phyloP scores from a whole-genome alignment of 2,329 filamentous ascomycete species.

The Xylariaceae sp. region DNA sequence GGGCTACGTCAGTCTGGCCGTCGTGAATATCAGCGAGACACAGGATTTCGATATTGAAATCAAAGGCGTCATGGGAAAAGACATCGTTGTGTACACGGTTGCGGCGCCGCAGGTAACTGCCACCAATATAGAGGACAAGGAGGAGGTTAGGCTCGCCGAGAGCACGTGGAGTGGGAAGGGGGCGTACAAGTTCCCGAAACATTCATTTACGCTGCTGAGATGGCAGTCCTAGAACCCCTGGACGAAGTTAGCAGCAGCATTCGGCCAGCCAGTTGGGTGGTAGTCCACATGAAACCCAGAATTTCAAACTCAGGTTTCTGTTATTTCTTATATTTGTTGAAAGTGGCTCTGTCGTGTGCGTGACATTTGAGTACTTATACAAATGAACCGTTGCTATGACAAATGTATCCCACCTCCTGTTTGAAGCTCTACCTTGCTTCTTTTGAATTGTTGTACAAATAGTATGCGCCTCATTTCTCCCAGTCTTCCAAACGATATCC shows the following conservation, averaged over 20 bases:
- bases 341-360: conserved; percentile 1
- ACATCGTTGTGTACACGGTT: conserved; percentile 68
- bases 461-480: conserved; percentile 8
- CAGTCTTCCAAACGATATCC: conserved; percentile 11
- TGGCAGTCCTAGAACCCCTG: conserved; percentile 42
- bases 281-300: neutral
- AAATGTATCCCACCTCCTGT: conserved; percentile 16
- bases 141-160: conserved; percentile 67
- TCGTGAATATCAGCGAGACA: conserved; percentile 73
- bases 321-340: neutral
- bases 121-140: conserved; percentile 66
- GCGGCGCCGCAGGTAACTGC: conserved; percentile 61
- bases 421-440: conserved; percentile 21
- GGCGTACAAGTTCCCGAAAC: conserved; percentile 69
- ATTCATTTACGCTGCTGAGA: conserved; percentile 71
- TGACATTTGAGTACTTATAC: conserved; percentile 33
- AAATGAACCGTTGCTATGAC: conserved; percentile 28
- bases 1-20: conserved; percentile 68
- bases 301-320: conserved; percentile 7
- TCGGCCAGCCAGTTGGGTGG: conserved; percentile 3
- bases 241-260: conserved; percentile 8
- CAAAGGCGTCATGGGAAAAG: conserved; percentile 56
- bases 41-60: conserved; percentile 64
- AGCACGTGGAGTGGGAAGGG: conserved; percentile 68
- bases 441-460: conserved; percentile 29